A percentile compares a stretch with the other conserved stretches of the same genome.
These are phyloP conservation scores for Chrysophaeum taylorii DNA, from an alignment of 352 stramenopile genomes.

Conservation along the genomic window DNA sequence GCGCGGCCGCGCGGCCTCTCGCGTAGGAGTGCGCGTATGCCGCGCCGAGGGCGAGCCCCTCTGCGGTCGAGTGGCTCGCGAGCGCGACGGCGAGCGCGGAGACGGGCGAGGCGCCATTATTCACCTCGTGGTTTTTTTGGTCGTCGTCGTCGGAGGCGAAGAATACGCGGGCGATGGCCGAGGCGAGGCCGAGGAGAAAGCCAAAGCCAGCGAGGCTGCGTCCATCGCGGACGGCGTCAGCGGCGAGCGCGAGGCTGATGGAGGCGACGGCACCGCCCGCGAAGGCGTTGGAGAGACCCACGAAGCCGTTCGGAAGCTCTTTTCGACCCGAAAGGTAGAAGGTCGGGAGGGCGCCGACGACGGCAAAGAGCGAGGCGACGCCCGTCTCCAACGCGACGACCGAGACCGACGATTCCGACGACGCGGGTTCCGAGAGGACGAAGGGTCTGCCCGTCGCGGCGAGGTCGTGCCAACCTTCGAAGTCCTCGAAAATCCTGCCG, in stretches of 20 bases:
- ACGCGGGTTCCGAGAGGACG: not conserved
- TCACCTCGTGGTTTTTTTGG: too few species aligned
- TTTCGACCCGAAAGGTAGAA: not conserved
- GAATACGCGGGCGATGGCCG: not conserved
- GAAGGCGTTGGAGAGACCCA: not conserved
- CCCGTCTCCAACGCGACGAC: not conserved
- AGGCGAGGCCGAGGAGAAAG: not conserved
- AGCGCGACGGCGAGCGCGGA: not conserved
- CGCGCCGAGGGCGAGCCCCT: not conserved
- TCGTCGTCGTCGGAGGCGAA: not conserved
- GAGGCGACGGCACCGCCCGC: not conserved
- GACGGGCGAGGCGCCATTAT: too few species aligned
- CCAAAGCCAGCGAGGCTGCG: too few species aligned
- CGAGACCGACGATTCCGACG: not conserved
- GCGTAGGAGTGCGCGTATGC: not conserved
- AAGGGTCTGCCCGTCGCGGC: not conserved
- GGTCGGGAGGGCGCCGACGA: not conserved
- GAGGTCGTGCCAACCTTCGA: slow-evolving; percentile 2
- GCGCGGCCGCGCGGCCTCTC: not conserved
- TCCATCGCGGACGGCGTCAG: not conserved
- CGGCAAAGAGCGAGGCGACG: not conserved
- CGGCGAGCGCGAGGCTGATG: not conserved
- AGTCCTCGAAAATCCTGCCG: not conserved
- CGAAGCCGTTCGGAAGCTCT: not conserved
- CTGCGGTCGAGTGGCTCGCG: not conserved